Conservation (phyloP, 176 grass and related monocot species). For the Eragrostis curvula region DNA sequence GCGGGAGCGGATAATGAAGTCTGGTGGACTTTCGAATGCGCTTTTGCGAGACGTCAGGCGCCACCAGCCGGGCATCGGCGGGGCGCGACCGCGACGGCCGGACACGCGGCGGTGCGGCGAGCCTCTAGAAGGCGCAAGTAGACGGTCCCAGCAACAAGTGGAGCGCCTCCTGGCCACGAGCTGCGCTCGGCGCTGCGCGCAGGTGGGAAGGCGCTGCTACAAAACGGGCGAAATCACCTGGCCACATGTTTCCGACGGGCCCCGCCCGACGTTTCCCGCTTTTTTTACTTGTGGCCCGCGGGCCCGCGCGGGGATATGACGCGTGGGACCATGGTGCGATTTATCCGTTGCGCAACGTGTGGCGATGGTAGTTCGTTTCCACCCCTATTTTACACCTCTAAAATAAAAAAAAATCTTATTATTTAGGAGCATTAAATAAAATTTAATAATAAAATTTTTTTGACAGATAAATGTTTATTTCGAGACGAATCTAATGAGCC, state of each 20-base stretch:
- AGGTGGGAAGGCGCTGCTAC: no score
- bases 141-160: background rate
- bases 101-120: conserved; percentile 14
- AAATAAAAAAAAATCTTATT: no score
- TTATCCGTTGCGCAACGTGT: conserved; percentile 13
- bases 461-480: no score
- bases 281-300: background rate
- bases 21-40: conserved; percentile 23
- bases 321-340: conserved; percentile 19
- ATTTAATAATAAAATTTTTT: no score
- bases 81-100: background rate
- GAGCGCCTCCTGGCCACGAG: conserved; percentile 45
- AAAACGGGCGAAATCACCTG: conserved; percentile 31
- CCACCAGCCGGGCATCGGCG: background rate
- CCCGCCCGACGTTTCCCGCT: background rate
- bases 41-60: conserved; percentile 42
- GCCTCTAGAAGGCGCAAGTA: conserved; percentile 28
- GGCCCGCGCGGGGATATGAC: background rate
- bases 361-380: no score
- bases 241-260: conserved; percentile 39
- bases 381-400: no score
- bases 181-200: background rate
- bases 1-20: background rate
- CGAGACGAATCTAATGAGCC: no score
- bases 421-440: no score